Percentiles rank a stretch among this genome's conserved stretches.
These are phyloP conservation scores for Calcarisporium arbuscula DNA, from an alignment of 2,329 filamentous ascomycete species.

Conservation along the genomic window DNA sequence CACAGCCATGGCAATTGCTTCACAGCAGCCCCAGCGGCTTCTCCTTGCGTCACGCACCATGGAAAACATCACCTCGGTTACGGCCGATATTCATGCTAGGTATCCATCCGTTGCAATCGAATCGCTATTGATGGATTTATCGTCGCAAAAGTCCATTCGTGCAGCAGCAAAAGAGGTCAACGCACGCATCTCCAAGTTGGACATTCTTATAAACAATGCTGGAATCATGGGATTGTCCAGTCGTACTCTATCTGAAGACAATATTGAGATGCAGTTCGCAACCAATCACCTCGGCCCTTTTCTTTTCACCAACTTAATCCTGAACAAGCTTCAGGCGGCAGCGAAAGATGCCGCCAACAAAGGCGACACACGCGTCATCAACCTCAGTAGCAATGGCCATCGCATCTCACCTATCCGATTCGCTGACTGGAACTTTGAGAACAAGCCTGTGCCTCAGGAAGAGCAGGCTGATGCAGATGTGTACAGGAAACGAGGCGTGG, in stretches of 20 bases:
- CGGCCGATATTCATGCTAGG: too few relatives aligned
- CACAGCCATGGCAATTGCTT: background rate
- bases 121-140: constrained; percentile 1
- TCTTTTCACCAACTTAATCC: constrained; percentile 4
- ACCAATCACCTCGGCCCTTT: constrained; percentile 3
- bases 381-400: too few relatives aligned
- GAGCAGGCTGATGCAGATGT: background rate
- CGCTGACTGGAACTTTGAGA: background rate
- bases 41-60: constrained; percentile 1
- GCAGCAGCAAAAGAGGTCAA: background rate
- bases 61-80: too few relatives aligned
- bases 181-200: constrained; percentile 1
- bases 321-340: constrained; percentile 4
- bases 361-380: too few relatives aligned
- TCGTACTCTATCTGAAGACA: background rate
- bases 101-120: too few relatives aligned
- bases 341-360: too few relatives aligned
- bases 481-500: constrained; percentile 1
- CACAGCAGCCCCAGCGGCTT: constrained; percentile 1
- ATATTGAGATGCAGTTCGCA: constrained; percentile 1
- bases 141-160: background rate
- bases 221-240: too few relatives aligned
- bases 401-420: background rate
- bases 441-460: background rate
- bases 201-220: too few relatives aligned